phyloP scores from a whole-genome alignment of 1,284 basidiomycete species.

The Schizopora paradoxa region DNA sequence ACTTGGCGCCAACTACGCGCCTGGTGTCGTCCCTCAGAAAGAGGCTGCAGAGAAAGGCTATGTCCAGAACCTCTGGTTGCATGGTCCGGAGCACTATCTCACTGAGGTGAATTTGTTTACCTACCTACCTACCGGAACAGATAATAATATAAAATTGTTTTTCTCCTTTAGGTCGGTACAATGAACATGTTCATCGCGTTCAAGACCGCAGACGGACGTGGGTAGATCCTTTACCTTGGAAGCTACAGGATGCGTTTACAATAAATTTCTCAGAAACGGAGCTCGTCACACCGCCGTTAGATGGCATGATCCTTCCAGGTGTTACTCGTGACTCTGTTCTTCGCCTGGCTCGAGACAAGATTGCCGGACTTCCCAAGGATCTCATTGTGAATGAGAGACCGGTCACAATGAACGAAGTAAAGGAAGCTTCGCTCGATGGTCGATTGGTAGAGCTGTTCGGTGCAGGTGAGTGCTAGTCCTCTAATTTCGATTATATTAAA shows the following conservation, averaged over 20 bases:
- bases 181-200: conserved; percentile 97
- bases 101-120: conserved; percentile 52
- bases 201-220: conserved; percentile 68
- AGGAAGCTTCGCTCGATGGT: conserved; percentile 65
- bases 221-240: conserved; percentile 22
- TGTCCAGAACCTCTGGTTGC: conserved; percentile 93
- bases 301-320: conserved; percentile 94
- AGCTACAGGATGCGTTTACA: neutral
- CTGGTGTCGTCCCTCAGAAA: conserved; percentile 85
- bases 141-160: neutral
- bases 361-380: conserved; percentile 62
- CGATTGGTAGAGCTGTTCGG: conserved; percentile 90
- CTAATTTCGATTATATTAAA: neutral
- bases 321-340: conserved; percentile 94
- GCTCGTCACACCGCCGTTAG: conserved; percentile 88
- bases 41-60: conserved; percentile 83
- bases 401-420: conserved; percentile 87
- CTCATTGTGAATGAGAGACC: conserved; percentile 79
- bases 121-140: neutral
- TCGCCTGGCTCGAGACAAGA: conserved; percentile 62
- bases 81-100: conserved; percentile 80
- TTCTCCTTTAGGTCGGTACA: conserved; percentile 63
- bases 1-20: conserved; percentile 88
- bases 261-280: conserved; percentile 47
- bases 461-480: conserved; percentile 53